Percentiles rank a stretch among this genome's conserved stretches.
Evolutionary conservation across 768 basidiomycete species (phyloP).

Genomic region (Agaricus bisporus): DNA sequence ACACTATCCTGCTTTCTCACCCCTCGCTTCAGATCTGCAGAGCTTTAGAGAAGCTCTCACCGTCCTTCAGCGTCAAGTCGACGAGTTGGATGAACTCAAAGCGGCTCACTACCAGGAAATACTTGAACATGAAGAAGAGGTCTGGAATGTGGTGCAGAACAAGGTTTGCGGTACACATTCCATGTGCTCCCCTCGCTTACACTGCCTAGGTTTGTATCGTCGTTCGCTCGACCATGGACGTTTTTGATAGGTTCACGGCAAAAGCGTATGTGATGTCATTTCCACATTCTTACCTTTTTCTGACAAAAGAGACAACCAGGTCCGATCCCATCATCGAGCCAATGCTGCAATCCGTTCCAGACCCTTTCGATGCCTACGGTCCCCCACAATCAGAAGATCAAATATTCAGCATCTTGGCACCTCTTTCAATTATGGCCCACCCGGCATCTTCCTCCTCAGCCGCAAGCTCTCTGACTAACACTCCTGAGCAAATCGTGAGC

Average conservation of each 20-base stretch:
- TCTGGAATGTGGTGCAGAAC: conserved; percentile 88
- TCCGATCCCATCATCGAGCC: conserved; percentile 89
- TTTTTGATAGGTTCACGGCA: conserved; percentile 81
- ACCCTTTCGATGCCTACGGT: conserved; percentile 91
- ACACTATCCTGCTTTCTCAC: neutral
- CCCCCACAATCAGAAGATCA: conserved; percentile 84
- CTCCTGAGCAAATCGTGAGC: conserved; percentile 32
- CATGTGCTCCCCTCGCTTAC: conserved; percentile 3
- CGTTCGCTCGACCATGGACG: conserved; percentile 86
- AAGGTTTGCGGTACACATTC: conserved; percentile 44
- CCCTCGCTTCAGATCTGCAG: conserved; percentile 62
- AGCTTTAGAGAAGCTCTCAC: conserved; percentile 79
- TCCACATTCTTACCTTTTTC: neutral
- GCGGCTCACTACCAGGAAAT: conserved; percentile 83
- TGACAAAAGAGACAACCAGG: conserved; percentile 27
- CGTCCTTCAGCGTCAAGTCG: conserved; percentile 82
- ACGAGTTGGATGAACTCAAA: conserved; percentile 86
- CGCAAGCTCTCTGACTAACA: conserved; percentile 51
- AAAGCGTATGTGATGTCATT: conserved; percentile 62
- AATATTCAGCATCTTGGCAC: conserved; percentile 90
- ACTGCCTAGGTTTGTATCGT: conserved; percentile 58
- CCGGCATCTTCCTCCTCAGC: conserved; percentile 39
- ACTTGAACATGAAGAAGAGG: conserved; percentile 87
- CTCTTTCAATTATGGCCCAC: conserved; percentile 64
- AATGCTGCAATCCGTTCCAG: conserved; percentile 84